Evolutionary conservation across 768 basidiomycete species (phyloP).

Genomic region (Paxillus ammoniavirescens): DNA sequence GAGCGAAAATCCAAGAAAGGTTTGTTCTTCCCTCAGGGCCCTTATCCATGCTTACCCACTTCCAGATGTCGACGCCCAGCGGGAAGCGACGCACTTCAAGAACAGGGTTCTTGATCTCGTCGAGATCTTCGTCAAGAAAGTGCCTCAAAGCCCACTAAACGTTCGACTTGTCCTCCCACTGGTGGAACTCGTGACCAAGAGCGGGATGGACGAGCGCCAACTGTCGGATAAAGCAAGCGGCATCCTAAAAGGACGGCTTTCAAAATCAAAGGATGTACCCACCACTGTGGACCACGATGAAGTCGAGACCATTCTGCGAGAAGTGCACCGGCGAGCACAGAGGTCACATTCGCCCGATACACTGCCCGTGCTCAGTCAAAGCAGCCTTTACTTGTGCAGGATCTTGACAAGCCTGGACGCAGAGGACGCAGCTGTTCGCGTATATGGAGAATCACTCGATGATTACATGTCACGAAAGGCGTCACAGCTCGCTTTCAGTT

Average conservation of each 20-base stretch:
- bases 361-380: conserved; percentile 62
- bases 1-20: conserved; percentile 67
- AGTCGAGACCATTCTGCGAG: conserved; percentile 48
- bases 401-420: conserved; percentile 39
- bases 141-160: conserved; percentile 68
- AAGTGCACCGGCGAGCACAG: conserved; percentile 71
- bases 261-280: conserved; percentile 70
- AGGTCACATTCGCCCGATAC: conserved; percentile 61
- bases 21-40: conserved; percentile 29
- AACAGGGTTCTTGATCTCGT: conserved; percentile 94
- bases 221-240: conserved; percentile 86
- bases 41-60: not conserved
- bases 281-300: conserved; percentile 26
- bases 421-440: conserved; percentile 44
- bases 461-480: conserved; percentile 84
- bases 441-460: conserved; percentile 62
- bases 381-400: conserved; percentile 68
- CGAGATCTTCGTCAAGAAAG: conserved; percentile 77
- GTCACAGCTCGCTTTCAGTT: conserved; percentile 66
- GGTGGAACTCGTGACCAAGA: conserved; percentile 66
- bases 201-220: conserved; percentile 77
- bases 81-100: conserved; percentile 94
- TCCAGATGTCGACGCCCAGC: conserved; percentile 65
- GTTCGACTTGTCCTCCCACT: conserved; percentile 73
- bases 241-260: conserved; percentile 70